Evolutionary conservation across 106 monocot genomes (phyloP).

Genomic region (Cymbidium sinense): DNA sequence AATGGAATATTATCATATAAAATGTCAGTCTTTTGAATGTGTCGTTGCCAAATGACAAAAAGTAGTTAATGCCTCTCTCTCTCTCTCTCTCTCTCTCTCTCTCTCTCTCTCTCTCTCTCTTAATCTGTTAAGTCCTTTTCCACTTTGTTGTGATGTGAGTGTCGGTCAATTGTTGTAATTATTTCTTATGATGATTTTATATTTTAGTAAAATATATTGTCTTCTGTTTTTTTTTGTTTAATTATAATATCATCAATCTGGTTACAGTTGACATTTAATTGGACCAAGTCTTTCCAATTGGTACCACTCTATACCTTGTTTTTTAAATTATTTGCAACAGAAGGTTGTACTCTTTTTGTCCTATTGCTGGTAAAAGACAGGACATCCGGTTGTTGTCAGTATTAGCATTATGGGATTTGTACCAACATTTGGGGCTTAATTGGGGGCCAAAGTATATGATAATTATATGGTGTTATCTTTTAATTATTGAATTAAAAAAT

Average conservation of each 20-base stretch:
- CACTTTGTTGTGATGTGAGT: background rate
- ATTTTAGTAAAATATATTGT: no score
- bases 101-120: no score
- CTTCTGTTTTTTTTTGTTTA: background rate
- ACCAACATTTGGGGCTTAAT: background rate
- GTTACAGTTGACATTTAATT: background rate
- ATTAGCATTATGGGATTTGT: background rate
- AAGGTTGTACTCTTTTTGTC: background rate
- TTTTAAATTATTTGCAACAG: background rate
- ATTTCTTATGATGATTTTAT: no score
- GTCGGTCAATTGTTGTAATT: background rate
- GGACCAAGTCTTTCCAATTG: background rate
- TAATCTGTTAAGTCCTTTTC: background rate
- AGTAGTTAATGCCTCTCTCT: background rate
- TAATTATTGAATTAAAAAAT: no score
- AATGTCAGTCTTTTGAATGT: background rate
- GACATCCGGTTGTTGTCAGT: background rate
- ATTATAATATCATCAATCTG: background rate
- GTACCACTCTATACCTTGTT: background rate
- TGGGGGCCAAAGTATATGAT: background rate
- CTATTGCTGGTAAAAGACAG: background rate
- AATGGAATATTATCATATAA: background rate
- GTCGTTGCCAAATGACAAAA: background rate
- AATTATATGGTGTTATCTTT: background rate
- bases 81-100: no score